Conservation (phyloP, 148 eudicot species). For the Salicornia ramosissima region DNA sequence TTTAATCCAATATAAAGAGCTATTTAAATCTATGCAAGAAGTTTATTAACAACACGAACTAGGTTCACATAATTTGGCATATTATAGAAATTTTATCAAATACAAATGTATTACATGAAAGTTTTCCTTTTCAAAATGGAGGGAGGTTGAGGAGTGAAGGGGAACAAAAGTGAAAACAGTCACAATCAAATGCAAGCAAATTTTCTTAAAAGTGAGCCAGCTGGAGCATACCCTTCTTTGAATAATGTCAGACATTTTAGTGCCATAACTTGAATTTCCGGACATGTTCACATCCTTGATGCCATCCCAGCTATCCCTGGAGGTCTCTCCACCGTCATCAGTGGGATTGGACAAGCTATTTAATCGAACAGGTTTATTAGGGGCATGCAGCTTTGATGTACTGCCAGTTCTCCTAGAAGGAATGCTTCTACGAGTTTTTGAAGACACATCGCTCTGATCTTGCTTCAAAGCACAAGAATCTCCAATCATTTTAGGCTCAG, state of each 20-base stretch:
- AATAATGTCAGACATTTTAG: slow-evolving; percentile 75
- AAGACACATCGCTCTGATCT: slow-evolving; percentile 45
- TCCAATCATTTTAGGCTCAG: slow-evolving; percentile 44
- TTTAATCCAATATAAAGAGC: neutral
- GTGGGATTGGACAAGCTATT: slow-evolving; percentile 36
- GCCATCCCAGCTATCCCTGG: slow-evolving; percentile 54
- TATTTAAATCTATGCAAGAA: neutral
- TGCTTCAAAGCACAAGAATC: slow-evolving; percentile 41
- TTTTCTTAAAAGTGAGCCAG: neutral
- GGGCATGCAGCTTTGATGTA: slow-evolving; percentile 49
- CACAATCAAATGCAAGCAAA: neutral
- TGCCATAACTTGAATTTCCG: slow-evolving; percentile 40
- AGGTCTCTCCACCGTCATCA: slow-evolving; percentile 48
- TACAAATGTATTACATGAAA: neutral
- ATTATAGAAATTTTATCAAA: neutral
- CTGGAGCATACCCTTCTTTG: slow-evolving; percentile 49
- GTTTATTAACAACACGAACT: neutral
- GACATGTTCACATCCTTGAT: slow-evolving; percentile 35
- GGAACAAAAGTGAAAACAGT: neutral
- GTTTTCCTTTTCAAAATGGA: neutral
- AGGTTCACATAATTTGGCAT: neutral
- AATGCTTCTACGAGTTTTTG: slow-evolving; percentile 45
- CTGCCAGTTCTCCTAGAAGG: slow-evolving; percentile 52
- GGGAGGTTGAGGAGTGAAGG: neutral
- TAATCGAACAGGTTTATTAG: slow-evolving; percentile 45